Evolutionary conservation across 2,329 filamentous ascomycete species (phyloP), one percentile per base, ranked within the genome.

Genomic region (Botrytis squamosa): DNA sequence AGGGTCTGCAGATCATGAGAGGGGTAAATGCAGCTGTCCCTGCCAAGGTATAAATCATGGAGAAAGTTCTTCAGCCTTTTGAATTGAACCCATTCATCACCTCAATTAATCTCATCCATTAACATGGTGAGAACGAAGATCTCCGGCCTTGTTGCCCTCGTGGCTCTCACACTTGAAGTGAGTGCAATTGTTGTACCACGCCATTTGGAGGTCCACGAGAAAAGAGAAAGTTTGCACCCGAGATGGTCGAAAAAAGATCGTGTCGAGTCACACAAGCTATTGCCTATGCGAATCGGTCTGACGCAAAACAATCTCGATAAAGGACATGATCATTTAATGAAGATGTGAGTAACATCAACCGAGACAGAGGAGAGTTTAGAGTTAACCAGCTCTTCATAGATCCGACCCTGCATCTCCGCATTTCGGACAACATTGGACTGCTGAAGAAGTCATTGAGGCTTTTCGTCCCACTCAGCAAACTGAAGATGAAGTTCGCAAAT

Each of bases 341-440:
- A 76, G 20, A 77, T 79, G 77, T 79, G 65, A 78, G 77, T 76
- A 18, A 4, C 36, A 14, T 49, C 29, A 12, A 12, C 46, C 4
- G 9, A n/a, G 52, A 36, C 25, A 42, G 36, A 36, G 29, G 25
- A 55, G 52, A 57, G 14, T 18, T 57, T 25, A 25, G 6, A 71
- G 29, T 25, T 59, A 46, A 69, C 29, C 29, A 33, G 62, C n/a
- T 33, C 42, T 36, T 12, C 10, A 71, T 77, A 80, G 78, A 49
- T 79, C 78, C 36, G 67, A 77, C 52, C 78, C 78, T 29, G 64
- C 70, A 4, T 80, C 78, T 25, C 66, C 76, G 6, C 80, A 80
- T 20, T 83, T 82, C 74, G 82, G 80, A 42, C 80, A 82, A 63
- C 79, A 83, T 72, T 82, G 80, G 77, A 80, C 78, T 14, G 72